Conservation (phyloP, 495 filamentous ascomycete genomes). For the Penicillium roqueforti region DNA sequence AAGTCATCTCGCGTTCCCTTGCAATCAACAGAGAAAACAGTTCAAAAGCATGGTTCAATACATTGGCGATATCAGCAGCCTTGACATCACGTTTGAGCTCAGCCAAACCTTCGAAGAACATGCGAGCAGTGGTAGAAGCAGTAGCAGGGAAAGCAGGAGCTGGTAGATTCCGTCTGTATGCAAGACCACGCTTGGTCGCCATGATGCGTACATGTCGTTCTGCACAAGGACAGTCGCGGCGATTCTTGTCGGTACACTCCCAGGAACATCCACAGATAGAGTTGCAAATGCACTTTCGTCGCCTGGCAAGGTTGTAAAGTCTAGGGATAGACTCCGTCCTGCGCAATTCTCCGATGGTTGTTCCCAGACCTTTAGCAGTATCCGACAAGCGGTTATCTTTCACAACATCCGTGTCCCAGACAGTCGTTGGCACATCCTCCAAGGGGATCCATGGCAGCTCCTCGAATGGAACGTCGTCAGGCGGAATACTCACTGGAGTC, state of each 20-base stretch:
- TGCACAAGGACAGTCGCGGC: slow-evolving; percentile 34
- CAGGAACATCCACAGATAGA: slow-evolving; percentile 30
- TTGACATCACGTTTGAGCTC: slow-evolving; percentile 15
- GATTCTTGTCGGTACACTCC: slow-evolving; percentile 29
- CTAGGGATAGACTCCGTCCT: slow-evolving; percentile 19
- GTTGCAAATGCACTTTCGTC: slow-evolving; percentile 36
- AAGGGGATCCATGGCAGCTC: slow-evolving; percentile 28
- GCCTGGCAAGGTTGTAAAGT: slow-evolving; percentile 23
- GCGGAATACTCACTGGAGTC: slow-evolving; percentile 12
- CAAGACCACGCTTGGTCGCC: slow-evolving; percentile 17
- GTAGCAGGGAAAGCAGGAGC: slow-evolving; percentile 20
- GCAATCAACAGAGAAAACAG: slow-evolving; percentile 27
- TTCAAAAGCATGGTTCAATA: slow-evolving; percentile 20
- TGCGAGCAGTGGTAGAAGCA: slow-evolving; percentile 24
- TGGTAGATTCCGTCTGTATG: slow-evolving; percentile 2
- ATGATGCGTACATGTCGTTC: slow-evolving; percentile 34
- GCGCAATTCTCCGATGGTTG: slow-evolving; percentile 33
- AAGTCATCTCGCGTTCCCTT: slow-evolving; percentile 19
- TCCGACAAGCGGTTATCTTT: slow-evolving; percentile 29
- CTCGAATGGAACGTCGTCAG: slow-evolving; percentile 13
- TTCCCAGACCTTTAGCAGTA: slow-evolving; percentile 32
- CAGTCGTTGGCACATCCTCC: background rate
- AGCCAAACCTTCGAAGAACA: slow-evolving; percentile 28
- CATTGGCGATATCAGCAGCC: slow-evolving; percentile 15
- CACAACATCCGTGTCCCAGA: slow-evolving; percentile 23